Conservation (phyloP, 2,329 filamentous ascomycete genomes). For the Exophiala phaeomuriformis region DNA sequence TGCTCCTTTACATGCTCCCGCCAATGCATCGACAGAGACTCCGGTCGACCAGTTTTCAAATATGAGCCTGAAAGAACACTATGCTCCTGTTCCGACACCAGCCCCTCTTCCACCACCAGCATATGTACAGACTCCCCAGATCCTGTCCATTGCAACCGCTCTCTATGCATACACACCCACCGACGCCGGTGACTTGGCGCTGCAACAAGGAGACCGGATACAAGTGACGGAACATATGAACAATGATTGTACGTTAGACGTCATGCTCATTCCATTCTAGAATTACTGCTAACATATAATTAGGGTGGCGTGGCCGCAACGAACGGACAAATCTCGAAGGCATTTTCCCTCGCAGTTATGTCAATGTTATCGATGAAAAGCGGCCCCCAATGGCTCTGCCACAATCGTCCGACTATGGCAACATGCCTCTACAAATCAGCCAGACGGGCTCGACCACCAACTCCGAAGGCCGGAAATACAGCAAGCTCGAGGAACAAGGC, state of each 20-base stretch:
- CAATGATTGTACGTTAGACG: constrained; percentile 59
- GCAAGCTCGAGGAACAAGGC: constrained; percentile 65
- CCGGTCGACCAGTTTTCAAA: constrained; percentile 36
- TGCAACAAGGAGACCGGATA: constrained; percentile 73
- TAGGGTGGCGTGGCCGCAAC: constrained; percentile 75
- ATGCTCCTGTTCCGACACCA: constrained; percentile 40
- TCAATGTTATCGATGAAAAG: constrained; percentile 63
- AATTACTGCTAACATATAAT: constrained; percentile 8
- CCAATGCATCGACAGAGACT: constrained; percentile 33
- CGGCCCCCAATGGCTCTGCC: constrained; percentile 36
- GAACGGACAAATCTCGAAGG: constrained; percentile 74
- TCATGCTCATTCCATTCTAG: constrained; percentile 14
- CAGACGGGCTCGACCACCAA: constrained; percentile 43
- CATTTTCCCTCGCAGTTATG: constrained; percentile 92
- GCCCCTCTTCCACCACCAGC: constrained; percentile 44
- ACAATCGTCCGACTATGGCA: constrained; percentile 40
- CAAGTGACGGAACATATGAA: constrained; percentile 90
- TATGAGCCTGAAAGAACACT: constrained; percentile 38
- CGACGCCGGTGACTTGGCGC: constrained; percentile 72
- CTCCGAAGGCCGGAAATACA: constrained; percentile 40
- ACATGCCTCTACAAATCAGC: constrained; percentile 69
- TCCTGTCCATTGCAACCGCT: constrained; percentile 68
- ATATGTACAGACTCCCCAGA: constrained; percentile 43
- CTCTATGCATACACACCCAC: constrained; percentile 75
- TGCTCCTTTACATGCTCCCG: constrained; percentile 31